These are phyloP conservation scores for Fusarium solani-melongenae DNA, from an alignment of 2,329 filamentous ascomycete genomes.

Conservation along the genomic window DNA sequence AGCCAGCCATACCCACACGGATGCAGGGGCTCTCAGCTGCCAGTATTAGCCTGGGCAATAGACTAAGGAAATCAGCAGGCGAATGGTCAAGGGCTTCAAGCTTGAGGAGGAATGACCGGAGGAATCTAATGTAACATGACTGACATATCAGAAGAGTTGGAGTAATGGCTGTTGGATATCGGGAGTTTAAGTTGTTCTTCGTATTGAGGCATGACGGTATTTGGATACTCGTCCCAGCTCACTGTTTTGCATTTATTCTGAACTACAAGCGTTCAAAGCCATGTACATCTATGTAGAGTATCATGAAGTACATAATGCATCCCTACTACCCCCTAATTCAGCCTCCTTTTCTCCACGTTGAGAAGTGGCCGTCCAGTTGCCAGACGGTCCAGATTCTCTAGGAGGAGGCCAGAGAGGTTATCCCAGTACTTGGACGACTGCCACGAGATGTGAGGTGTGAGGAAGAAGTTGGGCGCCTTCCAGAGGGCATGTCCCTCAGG, in stretches of 20 bases:
- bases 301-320: not conserved
- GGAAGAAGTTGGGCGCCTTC: slow-evolving; percentile 71
- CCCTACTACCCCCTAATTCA: not conserved
- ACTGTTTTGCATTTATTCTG: not conserved
- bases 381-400: slow-evolving; percentile 46
- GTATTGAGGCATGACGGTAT: not conserved
- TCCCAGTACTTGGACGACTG: slow-evolving; percentile 44
- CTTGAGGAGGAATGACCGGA: slow-evolving; percentile 48
- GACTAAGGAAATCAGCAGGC: slow-evolving; percentile 61
- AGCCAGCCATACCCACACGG: slow-evolving; percentile 38
- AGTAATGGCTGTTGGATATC: slow-evolving; percentile 1
- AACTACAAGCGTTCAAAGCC: not conserved
- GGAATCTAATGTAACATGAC: slow-evolving; percentile 21
- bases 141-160: slow-evolving; percentile 3
- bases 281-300: not conserved
- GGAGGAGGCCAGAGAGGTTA: slow-evolving; percentile 42
- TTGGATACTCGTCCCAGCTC: not conserved
- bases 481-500: slow-evolving; percentile 72
- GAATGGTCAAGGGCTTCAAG: slow-evolving; percentile 59
- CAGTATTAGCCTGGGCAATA: slow-evolving; percentile 59
- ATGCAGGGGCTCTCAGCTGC: slow-evolving; percentile 49
- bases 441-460: slow-evolving; percentile 58
- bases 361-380: slow-evolving; percentile 44
- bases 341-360: slow-evolving; percentile 33
- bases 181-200: not conserved